Conservation (phyloP, 75 land plant genomes). For the Cryptomeria japonica region DNA sequence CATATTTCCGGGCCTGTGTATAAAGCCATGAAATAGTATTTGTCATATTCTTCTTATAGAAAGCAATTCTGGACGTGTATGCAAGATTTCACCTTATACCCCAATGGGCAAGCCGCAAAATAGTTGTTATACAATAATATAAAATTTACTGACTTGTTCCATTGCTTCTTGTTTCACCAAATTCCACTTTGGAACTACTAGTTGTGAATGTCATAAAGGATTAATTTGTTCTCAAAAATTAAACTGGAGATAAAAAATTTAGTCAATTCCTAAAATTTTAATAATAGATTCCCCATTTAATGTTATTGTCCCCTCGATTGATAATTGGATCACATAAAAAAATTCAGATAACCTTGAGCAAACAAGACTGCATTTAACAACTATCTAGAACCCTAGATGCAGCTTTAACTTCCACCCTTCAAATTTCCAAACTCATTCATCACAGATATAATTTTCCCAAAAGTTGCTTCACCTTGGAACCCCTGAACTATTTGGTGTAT, state of each 20-base stretch:
- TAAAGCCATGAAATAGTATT: neutral
- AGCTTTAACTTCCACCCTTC: neutral
- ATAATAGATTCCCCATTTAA: neutral
- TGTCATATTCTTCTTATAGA: neutral
- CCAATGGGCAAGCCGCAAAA: neutral
- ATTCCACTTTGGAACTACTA: neutral
- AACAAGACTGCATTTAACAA: neutral
- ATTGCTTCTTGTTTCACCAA: neutral
- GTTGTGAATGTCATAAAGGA: neutral
- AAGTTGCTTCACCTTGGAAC: no score
- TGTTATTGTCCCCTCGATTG: neutral
- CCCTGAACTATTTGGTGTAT: no score
- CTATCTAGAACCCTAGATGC: neutral
- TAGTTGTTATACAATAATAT: neutral
- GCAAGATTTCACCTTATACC: neutral
- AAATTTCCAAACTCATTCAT: neutral
- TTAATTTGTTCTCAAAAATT: neutral
- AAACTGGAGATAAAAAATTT: neutral
- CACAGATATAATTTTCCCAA: no score
- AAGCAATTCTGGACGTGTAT: neutral
- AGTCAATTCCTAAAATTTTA: neutral
- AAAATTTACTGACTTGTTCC: neutral
- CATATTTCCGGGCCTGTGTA: neutral
- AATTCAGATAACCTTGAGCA: neutral
- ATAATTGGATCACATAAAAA: neutral